Base-by-base conservation (phyloP, 352 stramenopile genomes). In the Phytopythium litorale region DNA sequence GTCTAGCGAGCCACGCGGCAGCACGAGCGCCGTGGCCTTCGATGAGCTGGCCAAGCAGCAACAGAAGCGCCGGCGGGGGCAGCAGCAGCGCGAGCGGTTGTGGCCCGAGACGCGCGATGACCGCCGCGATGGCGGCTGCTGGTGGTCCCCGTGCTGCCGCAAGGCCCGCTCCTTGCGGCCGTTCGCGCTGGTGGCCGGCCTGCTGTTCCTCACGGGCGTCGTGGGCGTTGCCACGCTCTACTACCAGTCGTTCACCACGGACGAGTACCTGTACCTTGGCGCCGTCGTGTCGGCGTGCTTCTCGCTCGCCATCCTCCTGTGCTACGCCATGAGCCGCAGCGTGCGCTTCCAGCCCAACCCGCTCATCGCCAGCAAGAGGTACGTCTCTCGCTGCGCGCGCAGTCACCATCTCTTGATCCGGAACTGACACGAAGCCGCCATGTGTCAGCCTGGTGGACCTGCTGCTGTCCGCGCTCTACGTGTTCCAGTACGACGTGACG, bases 301-400 rank as follows among this genome's bases (percentile, higher is more conserved):
- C 66, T 94, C 80, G 33, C 53, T 88, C 23, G 72, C 88, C 18
- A 86, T 96, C 40, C 78, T 94, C 52, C 58, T 89, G 18, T 82
- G 80, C 60, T 96, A 91, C 67, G 32, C 69, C 52, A 67, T 70
- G 58, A 91, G 81, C 63, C 72, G 66, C 5, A 67, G 68, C 5
- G 78, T 92, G 50, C 71, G 83, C 12, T 70, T 77, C 12, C 84
- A 96, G 43, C 87, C 87, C 16, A 96, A 94, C 57, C 79, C 86
- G 15, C 76, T 96, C 42, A 94, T 96, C 58, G 87, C 93, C 58
- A 93, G 84, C 68, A 96, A 96, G 66, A 94, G 66, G 72, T 79
- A 55, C 18, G 50, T 4, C 23, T 38, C 4, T 46, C 52, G 4
- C 45, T 48, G 4, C 28, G 7, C 28, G 28, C 12, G 15, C 28